These are phyloP conservation scores for Crithidia bombi DNA, from an alignment of 208 protist genomes.

Conservation along the genomic window DNA sequence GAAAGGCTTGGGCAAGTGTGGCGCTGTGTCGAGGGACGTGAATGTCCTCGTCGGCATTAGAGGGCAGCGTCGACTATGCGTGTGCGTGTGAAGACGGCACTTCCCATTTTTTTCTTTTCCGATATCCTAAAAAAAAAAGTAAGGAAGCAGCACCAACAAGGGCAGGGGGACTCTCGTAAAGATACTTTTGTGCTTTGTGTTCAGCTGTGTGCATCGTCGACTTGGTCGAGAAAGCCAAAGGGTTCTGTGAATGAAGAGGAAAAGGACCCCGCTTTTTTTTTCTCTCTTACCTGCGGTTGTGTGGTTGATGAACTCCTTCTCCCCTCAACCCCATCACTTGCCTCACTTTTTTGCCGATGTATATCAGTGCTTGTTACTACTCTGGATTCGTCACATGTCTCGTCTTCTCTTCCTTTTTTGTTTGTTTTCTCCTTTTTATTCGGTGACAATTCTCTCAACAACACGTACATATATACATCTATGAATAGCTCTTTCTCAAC, in stretches of 20 bases:
- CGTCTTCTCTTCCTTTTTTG: not conserved
- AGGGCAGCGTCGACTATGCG: no score
- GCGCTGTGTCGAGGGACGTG: not conserved
- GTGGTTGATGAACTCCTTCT: not conserved
- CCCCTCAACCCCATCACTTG: not conserved
- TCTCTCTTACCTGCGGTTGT: not conserved
- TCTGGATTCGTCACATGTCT: not conserved
- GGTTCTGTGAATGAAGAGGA: no score
- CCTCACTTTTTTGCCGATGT: not conserved
- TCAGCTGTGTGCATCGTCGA: not conserved
- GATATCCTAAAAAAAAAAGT: not conserved
- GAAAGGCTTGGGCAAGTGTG: not conserved
- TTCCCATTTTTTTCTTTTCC: not conserved
- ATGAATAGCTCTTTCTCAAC: not conserved
- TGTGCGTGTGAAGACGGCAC: no score
- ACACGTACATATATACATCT: constrained; percentile 4
- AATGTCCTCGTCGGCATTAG: not conserved
- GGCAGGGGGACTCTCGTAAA: no score
- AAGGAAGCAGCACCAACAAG: no score
- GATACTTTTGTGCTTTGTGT: no score
- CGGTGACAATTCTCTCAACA: not conserved
- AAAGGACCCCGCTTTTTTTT: no score
- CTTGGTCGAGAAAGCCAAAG: not conserved
- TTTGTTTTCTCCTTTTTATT: not conserved
- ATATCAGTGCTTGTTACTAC: no score